phyloP scores from a whole-genome alignment of 208 protist genomes.

The Blechomonas ayalai region DNA sequence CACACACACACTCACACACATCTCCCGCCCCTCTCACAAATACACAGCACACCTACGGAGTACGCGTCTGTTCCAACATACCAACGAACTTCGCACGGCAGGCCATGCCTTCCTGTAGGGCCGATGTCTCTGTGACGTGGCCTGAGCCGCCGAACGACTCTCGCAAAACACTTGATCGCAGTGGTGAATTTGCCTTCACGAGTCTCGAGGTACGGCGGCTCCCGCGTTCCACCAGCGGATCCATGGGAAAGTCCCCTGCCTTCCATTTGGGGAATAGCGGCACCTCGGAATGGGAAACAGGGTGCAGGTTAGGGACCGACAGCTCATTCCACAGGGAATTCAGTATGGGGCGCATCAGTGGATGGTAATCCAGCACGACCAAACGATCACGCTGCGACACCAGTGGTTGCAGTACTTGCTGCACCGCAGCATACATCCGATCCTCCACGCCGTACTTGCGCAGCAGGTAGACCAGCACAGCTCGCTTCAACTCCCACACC shows the following conservation, averaged over 20 bases:
- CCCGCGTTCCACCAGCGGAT: no score
- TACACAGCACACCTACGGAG: no score
- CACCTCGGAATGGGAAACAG: conserved; percentile 23
- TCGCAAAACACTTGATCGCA: no score
- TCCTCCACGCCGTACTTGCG: conserved; percentile 38
- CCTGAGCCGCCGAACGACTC: no score
- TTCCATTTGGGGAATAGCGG: conserved; percentile 57
- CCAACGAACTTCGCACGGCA: no score
- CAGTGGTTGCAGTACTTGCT: conserved; percentile 78
- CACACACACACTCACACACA: no score
- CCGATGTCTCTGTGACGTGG: no score
- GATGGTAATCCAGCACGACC: conserved; percentile 51
- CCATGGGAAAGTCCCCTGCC: conserved; percentile 53
- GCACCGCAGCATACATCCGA: conserved; percentile 34
- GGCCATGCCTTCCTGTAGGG: no score
- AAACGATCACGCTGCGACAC: conserved; percentile 5
- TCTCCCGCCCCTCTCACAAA: no score
- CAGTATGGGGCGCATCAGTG: conserved; percentile 47
- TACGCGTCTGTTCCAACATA: no score
- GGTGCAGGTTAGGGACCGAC: conserved; percentile 57
- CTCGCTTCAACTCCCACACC: conserved; percentile 67
- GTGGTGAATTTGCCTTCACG: no score
- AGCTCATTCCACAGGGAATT: conserved; percentile 69
- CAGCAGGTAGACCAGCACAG: conserved; percentile 47
- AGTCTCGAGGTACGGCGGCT: no score